A percentile compares a stretch with the other conserved stretches of the same genome.
Conservation (phyloP, 1,139 yeast species). For the Scheffersomyces titani region DNA sequence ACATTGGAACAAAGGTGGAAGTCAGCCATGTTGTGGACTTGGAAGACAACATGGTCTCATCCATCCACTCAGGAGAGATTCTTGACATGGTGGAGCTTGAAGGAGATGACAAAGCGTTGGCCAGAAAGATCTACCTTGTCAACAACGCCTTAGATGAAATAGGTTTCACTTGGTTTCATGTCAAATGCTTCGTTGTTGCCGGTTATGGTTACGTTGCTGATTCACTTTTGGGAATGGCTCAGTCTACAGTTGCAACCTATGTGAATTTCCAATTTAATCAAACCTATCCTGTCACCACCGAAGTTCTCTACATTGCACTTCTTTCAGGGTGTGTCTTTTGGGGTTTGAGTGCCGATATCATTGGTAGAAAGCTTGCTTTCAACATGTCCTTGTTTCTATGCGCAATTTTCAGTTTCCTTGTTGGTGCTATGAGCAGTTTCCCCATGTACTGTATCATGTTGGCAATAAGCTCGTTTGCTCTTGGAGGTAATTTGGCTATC, state of each 20-base stretch:
- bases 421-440: conserved; percentile 24
- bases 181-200: conserved; percentile 16
- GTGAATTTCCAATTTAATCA: conserved; percentile 29
- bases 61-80: background rate
- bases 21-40: background rate
- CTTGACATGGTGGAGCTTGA: conserved; percentile 1
- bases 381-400: conserved; percentile 16
- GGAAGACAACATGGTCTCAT: background rate
- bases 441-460: conserved; percentile 21
- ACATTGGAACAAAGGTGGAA: background rate
- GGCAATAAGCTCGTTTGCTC: conserved; percentile 15
- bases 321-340: conserved; percentile 11
- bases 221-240: conserved; percentile 29
- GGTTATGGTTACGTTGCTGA: conserved; percentile 25
- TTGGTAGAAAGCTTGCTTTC: conserved; percentile 24
- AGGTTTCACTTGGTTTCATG: conserved; percentile 12
- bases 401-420: conserved; percentile 16
- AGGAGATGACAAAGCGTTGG: conserved; percentile 1
- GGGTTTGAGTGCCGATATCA: conserved; percentile 12
- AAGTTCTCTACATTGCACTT: conserved; percentile 10
- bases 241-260: conserved; percentile 42
- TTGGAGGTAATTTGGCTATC: conserved; percentile 24
- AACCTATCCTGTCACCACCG: conserved; percentile 18
- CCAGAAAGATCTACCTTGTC: conserved; percentile 9
- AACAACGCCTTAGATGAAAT: conserved; percentile 12